Conservation (phyloP, 176 grass and related monocot genomes). For the Musa itinerans region DNA sequence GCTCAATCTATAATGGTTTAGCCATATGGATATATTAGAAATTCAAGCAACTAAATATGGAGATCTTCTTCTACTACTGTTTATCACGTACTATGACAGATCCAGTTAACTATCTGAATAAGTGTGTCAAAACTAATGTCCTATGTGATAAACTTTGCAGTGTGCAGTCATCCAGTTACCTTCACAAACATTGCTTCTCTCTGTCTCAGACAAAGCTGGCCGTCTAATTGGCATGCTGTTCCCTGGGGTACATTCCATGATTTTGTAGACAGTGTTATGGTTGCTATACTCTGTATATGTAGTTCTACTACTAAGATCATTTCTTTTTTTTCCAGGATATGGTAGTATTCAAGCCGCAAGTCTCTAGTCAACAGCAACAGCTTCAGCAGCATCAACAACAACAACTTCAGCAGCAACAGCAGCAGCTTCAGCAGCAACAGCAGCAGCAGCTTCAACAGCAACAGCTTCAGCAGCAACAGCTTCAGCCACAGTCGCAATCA, state of each 20-base stretch:
- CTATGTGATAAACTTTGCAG: conserved; percentile 32
- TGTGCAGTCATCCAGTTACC: conserved; percentile 95
- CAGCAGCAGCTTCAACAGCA: conserved; percentile 24
- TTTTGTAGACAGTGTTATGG: background rate
- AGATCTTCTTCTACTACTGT: too few relatives aligned
- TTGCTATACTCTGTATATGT: background rate
- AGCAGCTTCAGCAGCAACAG: conserved; percentile 27
- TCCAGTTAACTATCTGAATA: background rate
- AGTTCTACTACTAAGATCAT: background rate
- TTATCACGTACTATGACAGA: too few relatives aligned
- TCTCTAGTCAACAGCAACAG: conserved; percentile 57
- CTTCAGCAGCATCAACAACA: conserved; percentile 43
- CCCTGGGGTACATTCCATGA: conserved; percentile 57
- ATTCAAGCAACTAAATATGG: too few relatives aligned
- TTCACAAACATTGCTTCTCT: conserved; percentile 89
- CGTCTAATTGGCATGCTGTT: conserved; percentile 95
- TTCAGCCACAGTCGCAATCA: conserved; percentile 23
- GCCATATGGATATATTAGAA: too few relatives aligned
- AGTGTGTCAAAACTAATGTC: background rate
- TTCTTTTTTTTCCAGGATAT: conserved; percentile 45
- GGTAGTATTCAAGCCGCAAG: conserved; percentile 98
- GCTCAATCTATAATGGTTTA: too few relatives aligned
- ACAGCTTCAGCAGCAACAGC: conserved; percentile 10
- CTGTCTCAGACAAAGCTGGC: conserved; percentile 82
- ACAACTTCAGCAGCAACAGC: conserved; percentile 24